Conservation (phyloP, 495 filamentous ascomycete species). For the Aspergillus nanangensis region DNA sequence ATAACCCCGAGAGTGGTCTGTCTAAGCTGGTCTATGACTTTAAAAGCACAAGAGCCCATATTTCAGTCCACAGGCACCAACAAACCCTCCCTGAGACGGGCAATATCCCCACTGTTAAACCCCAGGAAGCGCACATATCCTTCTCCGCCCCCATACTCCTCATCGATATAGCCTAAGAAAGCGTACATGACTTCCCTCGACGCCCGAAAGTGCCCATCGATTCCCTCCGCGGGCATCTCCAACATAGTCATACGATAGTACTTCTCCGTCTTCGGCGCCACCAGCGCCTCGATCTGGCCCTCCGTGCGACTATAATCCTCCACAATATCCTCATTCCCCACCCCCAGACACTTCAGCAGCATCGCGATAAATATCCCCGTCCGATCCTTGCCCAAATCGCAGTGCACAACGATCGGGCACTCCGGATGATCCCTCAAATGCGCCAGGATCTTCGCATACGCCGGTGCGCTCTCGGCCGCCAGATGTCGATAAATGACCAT, state of each 20-base stretch:
- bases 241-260: neutral
- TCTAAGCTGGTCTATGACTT: too few species aligned
- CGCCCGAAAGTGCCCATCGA: neutral
- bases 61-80: neutral
- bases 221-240: neutral
- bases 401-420: neutral
- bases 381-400: slow-evolving; percentile 2
- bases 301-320: neutral
- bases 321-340: neutral
- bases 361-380: slow-evolving; percentile 1
- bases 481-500: neutral
- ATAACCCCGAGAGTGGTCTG: too few species aligned
- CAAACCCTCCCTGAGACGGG: neutral
- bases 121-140: neutral
- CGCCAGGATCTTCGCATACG: neutral
- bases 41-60: too few species aligned
- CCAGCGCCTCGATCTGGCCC: neutral
- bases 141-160: neutral
- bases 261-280: neutral
- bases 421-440: neutral
- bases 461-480: neutral
- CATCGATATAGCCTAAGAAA: neutral
- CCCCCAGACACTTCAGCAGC: neutral
- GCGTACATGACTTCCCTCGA: neutral
- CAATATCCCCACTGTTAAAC: neutral